Percentiles rank a stretch among this genome's conserved stretches.
phyloP scores from a whole-genome alignment of 1,284 basidiomycete species.

The Laetiporus sulphureus region DNA sequence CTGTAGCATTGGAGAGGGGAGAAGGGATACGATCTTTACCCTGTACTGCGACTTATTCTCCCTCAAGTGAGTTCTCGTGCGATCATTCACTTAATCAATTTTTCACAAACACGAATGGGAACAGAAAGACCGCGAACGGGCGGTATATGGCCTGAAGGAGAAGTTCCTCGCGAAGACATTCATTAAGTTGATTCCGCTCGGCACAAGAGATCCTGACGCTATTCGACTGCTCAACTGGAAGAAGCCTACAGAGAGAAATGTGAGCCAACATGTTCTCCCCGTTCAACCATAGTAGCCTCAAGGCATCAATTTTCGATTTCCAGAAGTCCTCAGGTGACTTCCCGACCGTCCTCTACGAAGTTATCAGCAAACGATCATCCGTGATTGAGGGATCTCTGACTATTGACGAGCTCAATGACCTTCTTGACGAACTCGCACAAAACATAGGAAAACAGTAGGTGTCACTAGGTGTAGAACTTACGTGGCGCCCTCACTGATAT shows the following conservation, averaged over 20 bases:
- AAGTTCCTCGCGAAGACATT: constrained; percentile 86
- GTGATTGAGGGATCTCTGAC: constrained; percentile 71
- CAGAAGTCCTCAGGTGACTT: constrained; percentile 79
- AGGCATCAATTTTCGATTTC: constrained; percentile 1
- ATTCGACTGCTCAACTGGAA: constrained; percentile 86
- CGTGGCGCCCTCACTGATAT: too few relatives aligned
- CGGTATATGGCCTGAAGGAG: constrained; percentile 89
- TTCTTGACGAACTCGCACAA: constrained; percentile 71
- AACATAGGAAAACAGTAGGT: constrained; percentile 62
- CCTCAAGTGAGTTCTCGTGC: constrained; percentile 50
- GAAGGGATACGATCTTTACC: constrained; percentile 69
- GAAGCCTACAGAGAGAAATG: constrained; percentile 65
- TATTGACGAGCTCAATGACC: constrained; percentile 74
- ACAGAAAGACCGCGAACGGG: constrained; percentile 86
- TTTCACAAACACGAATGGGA: not conserved
- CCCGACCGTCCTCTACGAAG: constrained; percentile 77
- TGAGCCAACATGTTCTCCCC: constrained; percentile 26
- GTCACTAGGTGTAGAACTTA: too few relatives aligned
- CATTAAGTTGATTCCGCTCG: constrained; percentile 81
- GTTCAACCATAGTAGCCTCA: constrained; percentile 4
- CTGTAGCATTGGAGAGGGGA: constrained; percentile 70
- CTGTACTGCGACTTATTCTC: constrained; percentile 67
- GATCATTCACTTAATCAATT: not conserved
- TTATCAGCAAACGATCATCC: constrained; percentile 79
- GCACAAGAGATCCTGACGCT: constrained; percentile 71